These are phyloP conservation scores for Cucumis cinereus DNA, from an alignment of 306 rosid species.

Conservation along the genomic window DNA sequence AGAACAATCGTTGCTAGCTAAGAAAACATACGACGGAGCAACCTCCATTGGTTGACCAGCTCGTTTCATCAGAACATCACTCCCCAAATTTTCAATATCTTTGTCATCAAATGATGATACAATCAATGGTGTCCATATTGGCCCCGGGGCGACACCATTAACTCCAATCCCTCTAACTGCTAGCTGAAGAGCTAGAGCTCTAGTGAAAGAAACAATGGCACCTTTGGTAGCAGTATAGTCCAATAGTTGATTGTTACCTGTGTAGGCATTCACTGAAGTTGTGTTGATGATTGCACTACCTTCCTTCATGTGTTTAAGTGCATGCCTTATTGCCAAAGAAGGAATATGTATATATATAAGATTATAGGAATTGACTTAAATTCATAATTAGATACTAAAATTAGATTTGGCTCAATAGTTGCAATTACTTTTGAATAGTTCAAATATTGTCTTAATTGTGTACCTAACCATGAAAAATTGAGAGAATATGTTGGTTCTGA, in stretches of 20 bases:
- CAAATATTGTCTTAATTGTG: no score
- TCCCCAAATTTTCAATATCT: slow-evolving; percentile 23
- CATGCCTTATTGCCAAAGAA: no score
- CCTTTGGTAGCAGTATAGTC: slow-evolving; percentile 70
- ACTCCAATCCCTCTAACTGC: slow-evolving; percentile 45
- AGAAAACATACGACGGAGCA: slow-evolving; percentile 57
- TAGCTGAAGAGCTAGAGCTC: slow-evolving; percentile 56
- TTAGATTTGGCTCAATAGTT: no score
- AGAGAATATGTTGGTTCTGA: slow-evolving; percentile 46
- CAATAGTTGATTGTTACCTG: slow-evolving; percentile 25
- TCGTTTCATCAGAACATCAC: slow-evolving; percentile 53
- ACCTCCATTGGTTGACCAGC: slow-evolving; percentile 76
- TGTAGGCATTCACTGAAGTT: slow-evolving; percentile 61
- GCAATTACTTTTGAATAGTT: no score
- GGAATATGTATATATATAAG: no score
- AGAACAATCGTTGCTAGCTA: slow-evolving; percentile 56
- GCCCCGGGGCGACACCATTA: slow-evolving; percentile 82
- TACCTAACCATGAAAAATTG: slow-evolving; percentile 43
- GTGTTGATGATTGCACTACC: slow-evolving; percentile 69
- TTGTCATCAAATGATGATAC: slow-evolving; percentile 31
- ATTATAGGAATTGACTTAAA: no score
- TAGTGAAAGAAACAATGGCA: slow-evolving; percentile 50
- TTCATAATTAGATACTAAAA: no score
- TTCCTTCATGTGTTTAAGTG: slow-evolving; percentile 63
- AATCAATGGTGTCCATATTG: slow-evolving; percentile 65